These are phyloP conservation scores for Talaromyces sp. DNA, from an alignment of 2,329 filamentous ascomycete species.

Conservation along the genomic window DNA sequence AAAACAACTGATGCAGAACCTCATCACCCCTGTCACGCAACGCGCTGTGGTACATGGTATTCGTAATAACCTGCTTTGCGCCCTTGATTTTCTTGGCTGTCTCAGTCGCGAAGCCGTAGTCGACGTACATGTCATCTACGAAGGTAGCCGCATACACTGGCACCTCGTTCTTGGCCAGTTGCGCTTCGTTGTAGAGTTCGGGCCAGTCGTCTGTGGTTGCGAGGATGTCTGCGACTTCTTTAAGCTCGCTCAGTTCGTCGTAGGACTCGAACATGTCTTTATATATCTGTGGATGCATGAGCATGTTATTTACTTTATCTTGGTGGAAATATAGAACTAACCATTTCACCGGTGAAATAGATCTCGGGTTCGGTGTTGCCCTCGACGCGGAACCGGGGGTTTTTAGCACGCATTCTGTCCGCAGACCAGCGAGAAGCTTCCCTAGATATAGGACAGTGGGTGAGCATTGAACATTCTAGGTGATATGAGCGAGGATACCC, in stretches of 20 bases:
- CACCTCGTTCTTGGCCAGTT: constrained; percentile 73
- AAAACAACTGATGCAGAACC: constrained; percentile 73
- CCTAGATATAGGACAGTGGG: constrained; percentile 25
- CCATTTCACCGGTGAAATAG: constrained; percentile 89
- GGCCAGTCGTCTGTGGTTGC: constrained; percentile 71
- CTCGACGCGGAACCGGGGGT: constrained; percentile 49
- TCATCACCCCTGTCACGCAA: constrained; percentile 71
- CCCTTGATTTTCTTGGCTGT: constrained; percentile 73
- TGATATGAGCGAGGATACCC: constrained; percentile 41
- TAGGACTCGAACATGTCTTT: constrained; percentile 82
- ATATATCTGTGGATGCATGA: constrained; percentile 56
- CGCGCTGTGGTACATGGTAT: constrained; percentile 83
- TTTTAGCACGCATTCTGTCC: constrained; percentile 43
- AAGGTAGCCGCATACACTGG: constrained; percentile 84
- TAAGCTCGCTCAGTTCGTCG: constrained; percentile 68
- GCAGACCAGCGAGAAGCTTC: constrained; percentile 72
- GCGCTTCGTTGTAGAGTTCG: constrained; percentile 69
- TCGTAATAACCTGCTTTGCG: constrained; percentile 80
- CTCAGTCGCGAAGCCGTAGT: constrained; percentile 68
- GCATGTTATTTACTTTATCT: neutral
- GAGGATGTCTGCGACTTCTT: constrained; percentile 67
- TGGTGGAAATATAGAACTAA: constrained; percentile 26
- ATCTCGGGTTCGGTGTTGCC: constrained; percentile 52
- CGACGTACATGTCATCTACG: constrained; percentile 89
- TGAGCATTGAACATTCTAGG: neutral